Evolutionary conservation across 805 yeast species (phyloP), one percentile per base, ranked within the genome.

Genomic region (Candida sakaeoensis): DNA sequence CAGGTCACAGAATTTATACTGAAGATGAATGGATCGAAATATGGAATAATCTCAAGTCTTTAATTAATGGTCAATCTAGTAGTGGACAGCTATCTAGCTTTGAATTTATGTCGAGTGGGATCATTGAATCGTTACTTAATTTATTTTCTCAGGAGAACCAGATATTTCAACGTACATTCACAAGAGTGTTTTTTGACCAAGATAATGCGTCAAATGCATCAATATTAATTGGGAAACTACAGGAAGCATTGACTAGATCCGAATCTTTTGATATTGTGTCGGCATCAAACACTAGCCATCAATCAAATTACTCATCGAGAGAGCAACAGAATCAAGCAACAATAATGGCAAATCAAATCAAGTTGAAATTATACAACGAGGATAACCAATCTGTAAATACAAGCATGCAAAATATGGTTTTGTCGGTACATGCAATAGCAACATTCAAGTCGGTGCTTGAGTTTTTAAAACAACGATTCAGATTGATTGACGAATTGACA

Each of bases 101-200:
- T 61, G 95, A 88, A 54, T 63, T 89, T 24, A 69, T 80, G 5
- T 72, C 83, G 2, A 83, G 89, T 2, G 89, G 89, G 0, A 56
- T 85, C 5, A 68, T 83, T 6, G 65, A 67, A 5, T 50, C 67
- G 1, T 54, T 83, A 21, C 49, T 65, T 3, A 17, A 41, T 1
- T 39, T 69, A 2, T 74, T 79, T 34, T 46, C 47, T 1, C 37
- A 47, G 2, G 57, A 55, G 19, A 60, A 55, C 15, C 52, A 64
- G n/a, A 53, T 52, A 12, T 66, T 77, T 27, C 58, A 65, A 45
- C 52, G 49, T 16, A 63, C 80, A 2, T 80, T 85, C 47, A 52
- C 71, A 27, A 39, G 51, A 6, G 60, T 60, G 1, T 77, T 77
- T 36, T 60, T 52, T 19, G 55, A 52, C 19, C 15, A 26, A 31